Conservation (phyloP, 2,329 filamentous ascomycete genomes). For the Colletotrichum sublineola region DNA sequence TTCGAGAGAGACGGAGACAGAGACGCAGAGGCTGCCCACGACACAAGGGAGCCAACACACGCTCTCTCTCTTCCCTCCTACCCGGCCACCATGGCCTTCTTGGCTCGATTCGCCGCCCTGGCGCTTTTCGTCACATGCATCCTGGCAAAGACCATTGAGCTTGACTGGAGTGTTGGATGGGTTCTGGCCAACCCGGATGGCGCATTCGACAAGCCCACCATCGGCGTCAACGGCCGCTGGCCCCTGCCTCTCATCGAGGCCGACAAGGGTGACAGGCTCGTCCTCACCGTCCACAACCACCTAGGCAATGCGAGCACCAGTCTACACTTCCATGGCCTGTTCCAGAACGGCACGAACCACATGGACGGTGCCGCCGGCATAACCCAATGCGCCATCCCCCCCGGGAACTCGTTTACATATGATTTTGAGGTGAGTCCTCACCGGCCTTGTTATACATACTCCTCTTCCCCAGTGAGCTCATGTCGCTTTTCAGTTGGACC, state of each 20-base stretch:
- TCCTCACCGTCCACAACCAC: slow-evolving; percentile 63
- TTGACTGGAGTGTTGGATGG: slow-evolving; percentile 73
- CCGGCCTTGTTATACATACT: too few species aligned
- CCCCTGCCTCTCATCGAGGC: slow-evolving; percentile 72
- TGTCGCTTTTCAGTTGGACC: slow-evolving; percentile 34
- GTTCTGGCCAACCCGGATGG: slow-evolving; percentile 73
- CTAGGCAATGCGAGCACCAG: slow-evolving; percentile 66
- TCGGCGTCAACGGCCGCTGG: slow-evolving; percentile 76
- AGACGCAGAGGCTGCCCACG: not conserved
- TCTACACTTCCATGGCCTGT: slow-evolving; percentile 73
- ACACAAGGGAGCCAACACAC: not conserved
- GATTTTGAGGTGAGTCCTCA: slow-evolving; percentile 62
- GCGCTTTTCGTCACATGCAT: slow-evolving; percentile 15
- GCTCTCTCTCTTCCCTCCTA: not conserved
- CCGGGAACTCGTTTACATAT: slow-evolving; percentile 68
- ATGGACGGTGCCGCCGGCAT: slow-evolving; percentile 72
- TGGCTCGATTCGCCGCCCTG: slow-evolving; percentile 26
- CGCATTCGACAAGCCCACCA: slow-evolving; percentile 65
- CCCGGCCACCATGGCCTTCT: slow-evolving; percentile 26
- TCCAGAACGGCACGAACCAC: slow-evolving; percentile 67
- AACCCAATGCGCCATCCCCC: slow-evolving; percentile 69
- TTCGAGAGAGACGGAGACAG: not conserved
- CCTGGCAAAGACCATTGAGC: slow-evolving; percentile 58
- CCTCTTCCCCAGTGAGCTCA: not conserved
- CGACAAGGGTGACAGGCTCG: slow-evolving; percentile 64